These are phyloP conservation scores for Lophiotrema nucula DNA, from an alignment of 495 filamentous ascomycete genomes.

Conservation along the genomic window DNA sequence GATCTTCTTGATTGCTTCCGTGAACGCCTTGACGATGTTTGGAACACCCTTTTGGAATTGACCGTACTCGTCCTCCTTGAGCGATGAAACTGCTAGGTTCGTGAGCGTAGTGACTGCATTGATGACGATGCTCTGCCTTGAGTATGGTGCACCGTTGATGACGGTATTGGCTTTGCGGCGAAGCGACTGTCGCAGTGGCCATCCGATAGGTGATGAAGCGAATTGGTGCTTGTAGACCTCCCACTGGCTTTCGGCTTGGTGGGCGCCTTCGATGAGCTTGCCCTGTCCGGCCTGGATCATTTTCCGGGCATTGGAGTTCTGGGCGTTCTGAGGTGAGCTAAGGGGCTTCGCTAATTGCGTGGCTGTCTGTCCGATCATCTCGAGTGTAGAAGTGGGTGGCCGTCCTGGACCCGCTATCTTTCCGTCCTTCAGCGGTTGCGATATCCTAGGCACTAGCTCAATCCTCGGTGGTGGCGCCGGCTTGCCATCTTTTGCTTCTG, in stretches of 20 bases:
- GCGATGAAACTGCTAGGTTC: conserved; percentile 64
- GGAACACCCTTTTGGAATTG: conserved; percentile 79
- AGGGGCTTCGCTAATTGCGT: conserved; percentile 56
- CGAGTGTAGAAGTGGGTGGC: conserved; percentile 48
- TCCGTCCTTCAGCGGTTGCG: conserved; percentile 43
- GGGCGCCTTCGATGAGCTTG: conserved; percentile 29
- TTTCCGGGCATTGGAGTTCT: conserved; percentile 6
- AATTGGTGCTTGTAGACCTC: not conserved
- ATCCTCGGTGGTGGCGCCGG: conserved; percentile 47
- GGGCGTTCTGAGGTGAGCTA: conserved; percentile 25
- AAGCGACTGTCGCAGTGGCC: conserved; percentile 69
- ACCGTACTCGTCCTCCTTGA: conserved; percentile 83
- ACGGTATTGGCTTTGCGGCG: conserved; percentile 57
- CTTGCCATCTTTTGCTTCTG: conserved; percentile 36
- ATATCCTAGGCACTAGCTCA: conserved; percentile 30
- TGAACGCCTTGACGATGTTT: conserved; percentile 67
- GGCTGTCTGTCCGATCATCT: conserved; percentile 53
- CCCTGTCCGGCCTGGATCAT: conserved; percentile 10
- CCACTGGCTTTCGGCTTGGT: conserved; percentile 9
- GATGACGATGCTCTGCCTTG: conserved; percentile 61
- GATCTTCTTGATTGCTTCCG: conserved; percentile 62
- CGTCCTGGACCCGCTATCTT: conserved; percentile 56
- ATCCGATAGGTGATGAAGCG: conserved; percentile 55
- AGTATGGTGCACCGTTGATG: conserved; percentile 68
- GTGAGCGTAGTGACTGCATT: conserved; percentile 70